Percentiles rank a stretch among this genome's conserved stretches.
phyloP scores from a whole-genome alignment of 2,329 filamentous ascomycete species.

The Chaetomium olivaceum region DNA sequence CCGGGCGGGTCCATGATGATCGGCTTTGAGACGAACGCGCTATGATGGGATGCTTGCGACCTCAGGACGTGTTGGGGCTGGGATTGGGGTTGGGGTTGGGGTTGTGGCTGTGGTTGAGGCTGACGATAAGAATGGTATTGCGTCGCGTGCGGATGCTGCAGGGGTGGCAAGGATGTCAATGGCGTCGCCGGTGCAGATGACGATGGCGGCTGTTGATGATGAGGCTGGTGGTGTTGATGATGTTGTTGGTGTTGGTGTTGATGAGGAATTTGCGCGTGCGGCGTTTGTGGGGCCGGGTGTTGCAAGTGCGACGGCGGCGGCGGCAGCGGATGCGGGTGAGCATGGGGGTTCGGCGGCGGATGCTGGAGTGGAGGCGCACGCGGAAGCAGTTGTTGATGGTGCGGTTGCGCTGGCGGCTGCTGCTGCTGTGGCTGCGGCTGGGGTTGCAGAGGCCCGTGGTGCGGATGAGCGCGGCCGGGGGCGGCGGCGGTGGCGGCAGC shows the following conservation, averaged over 20 bases:
- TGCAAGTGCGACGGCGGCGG: slow-evolving; percentile 5
- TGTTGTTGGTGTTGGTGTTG: slow-evolving; percentile 14
- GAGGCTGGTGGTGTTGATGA: slow-evolving; percentile 10
- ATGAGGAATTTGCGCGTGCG: slow-evolving; percentile 24
- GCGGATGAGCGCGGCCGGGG: slow-evolving; percentile 7
- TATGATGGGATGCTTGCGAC: slow-evolving; percentile 14
- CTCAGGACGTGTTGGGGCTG: slow-evolving; percentile 7
- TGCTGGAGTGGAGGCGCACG: slow-evolving; percentile 16
- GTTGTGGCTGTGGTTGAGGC: slow-evolving; percentile 18
- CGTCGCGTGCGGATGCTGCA: slow-evolving; percentile 17
- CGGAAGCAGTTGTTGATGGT: neutral
- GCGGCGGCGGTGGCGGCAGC: slow-evolving; percentile 7
- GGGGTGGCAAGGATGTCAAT: slow-evolving; percentile 7
- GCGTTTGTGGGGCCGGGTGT: slow-evolving; percentile 22
- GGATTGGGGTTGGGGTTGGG: slow-evolving; percentile 23
- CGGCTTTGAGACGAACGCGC: slow-evolving; percentile 24
- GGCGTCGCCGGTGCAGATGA: slow-evolving; percentile 1
- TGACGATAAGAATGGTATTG: slow-evolving; percentile 14
- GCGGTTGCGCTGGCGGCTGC: neutral
- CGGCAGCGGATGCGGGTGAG: slow-evolving; percentile 11
- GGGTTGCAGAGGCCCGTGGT: slow-evolving; percentile 4
- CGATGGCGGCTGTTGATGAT: slow-evolving; percentile 6
- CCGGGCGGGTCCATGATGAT: slow-evolving; percentile 38
- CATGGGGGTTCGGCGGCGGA: slow-evolving; percentile 4
- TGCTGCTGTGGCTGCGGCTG: slow-evolving; percentile 15